Evolutionary conservation across 2,329 filamentous ascomycete genomes (phyloP).

Genomic region (Fusarium poae): DNA sequence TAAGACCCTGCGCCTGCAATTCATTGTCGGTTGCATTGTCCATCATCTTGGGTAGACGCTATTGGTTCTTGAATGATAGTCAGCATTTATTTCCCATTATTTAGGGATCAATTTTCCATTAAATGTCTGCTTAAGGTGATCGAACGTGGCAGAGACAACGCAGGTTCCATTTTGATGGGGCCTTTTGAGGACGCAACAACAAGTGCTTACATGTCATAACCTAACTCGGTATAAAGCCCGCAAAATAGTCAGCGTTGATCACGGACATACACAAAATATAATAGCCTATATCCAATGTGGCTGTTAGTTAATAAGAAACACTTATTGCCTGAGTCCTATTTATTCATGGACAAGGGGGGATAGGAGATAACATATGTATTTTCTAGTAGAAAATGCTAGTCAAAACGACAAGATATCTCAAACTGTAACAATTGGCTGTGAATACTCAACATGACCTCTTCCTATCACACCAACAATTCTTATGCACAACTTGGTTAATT

Average conservation of each 20-base stretch:
- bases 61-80: conserved; percentile 11
- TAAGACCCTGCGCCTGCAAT: conserved; percentile 13
- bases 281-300: background rate
- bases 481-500: background rate
- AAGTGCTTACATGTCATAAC: conserved; percentile 35
- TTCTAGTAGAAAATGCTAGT: background rate
- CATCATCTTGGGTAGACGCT: background rate
- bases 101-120: conserved; percentile 6
- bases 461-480: background rate
- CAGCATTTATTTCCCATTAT: background rate
- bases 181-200: conserved; percentile 3
- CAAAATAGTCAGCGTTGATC: background rate
- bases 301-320: background rate
- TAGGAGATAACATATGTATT: no score
- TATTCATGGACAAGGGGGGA: no score
- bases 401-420: background rate
- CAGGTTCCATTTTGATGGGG: conserved; percentile 19
- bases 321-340: background rate
- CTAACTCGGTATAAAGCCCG: conserved; percentile 28
- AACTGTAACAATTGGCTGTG: no score
- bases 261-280: background rate
- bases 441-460: background rate
- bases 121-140: conserved; percentile 18
- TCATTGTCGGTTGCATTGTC: background rate
- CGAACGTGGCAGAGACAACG: conserved; percentile 24